Evolutionary conservation across 495 filamentous ascomycete genomes (phyloP).

Genomic region (Arthonia radiata): DNA sequence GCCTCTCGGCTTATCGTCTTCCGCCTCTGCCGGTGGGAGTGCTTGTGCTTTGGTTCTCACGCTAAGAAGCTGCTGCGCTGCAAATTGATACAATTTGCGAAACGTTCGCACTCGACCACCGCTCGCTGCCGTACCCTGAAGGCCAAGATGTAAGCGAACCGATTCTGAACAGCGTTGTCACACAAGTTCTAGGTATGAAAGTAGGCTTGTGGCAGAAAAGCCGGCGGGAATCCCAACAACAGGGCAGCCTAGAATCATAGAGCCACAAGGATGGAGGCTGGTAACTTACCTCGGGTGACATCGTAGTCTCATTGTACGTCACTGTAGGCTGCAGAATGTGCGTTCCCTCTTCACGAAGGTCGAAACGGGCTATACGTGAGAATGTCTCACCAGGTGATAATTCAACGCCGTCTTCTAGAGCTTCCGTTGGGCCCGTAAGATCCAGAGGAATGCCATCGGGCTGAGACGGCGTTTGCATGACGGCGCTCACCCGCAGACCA

Average conservation of each 20-base stretch:
- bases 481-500: not conserved
- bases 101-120: conserved; percentile 51
- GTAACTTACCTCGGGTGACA: no score
- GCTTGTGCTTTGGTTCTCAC: conserved; percentile 69
- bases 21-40: conserved; percentile 21
- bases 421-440: conserved; percentile 15
- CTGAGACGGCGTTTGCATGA: conserved; percentile 49
- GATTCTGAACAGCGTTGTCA: no score
- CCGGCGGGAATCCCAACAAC: no score
- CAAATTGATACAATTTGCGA: conserved; percentile 89
- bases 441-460: conserved; percentile 25
- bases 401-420: conserved; percentile 18
- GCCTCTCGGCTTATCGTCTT: conserved; percentile 15
- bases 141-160: not conserved
- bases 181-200: no score
- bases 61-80: conserved; percentile 66
- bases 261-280: no score
- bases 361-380: conserved; percentile 63
- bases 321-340: conserved; percentile 89
- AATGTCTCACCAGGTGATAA: conserved; percentile 42
- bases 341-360: conserved; percentile 80
- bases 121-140: not conserved
- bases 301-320: conserved; percentile 48
- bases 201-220: no score
- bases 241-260: no score